Percentiles rank a stretch among this genome's conserved stretches.
Conservation (phyloP, 176 grass and related monocot species). For the Pharus latifolius region DNA sequence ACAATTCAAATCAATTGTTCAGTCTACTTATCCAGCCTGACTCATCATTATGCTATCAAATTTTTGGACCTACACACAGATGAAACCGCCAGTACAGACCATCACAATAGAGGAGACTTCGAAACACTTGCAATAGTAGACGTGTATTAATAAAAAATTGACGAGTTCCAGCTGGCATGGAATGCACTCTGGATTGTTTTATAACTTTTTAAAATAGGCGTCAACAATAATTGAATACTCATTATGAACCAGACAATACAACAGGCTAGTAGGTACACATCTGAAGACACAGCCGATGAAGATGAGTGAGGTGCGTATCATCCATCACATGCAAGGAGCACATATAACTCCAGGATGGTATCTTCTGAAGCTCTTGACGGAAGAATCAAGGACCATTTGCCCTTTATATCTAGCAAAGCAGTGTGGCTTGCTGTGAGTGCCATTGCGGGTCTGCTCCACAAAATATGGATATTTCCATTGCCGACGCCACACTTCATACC, state of each 20-base stretch:
- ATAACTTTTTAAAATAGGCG: not conserved
- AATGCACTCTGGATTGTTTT: slow-evolving; percentile 17
- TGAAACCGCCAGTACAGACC: too few species aligned
- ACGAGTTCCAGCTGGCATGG: slow-evolving; percentile 15
- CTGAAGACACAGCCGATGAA: not conserved
- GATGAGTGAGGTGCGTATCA: not conserved
- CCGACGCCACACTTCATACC: not conserved
- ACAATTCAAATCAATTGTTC: too few species aligned
- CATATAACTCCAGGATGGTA: not conserved
- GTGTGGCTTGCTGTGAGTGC: not conserved
- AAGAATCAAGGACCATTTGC: not conserved
- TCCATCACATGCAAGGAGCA: too few species aligned
- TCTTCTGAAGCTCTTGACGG: not conserved
- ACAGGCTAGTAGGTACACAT: slow-evolving; percentile 20
- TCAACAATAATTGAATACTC: not conserved
- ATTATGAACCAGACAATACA: slow-evolving; percentile 11
- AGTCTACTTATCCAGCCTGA: too few species aligned
- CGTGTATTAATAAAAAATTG: slow-evolving; percentile 14
- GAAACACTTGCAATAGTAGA: not conserved
- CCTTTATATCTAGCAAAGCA: slow-evolving; percentile 8
- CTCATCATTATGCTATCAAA: too few species aligned
- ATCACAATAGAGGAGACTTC: not conserved
- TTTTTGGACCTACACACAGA: too few species aligned
- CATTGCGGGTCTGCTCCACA: not conserved
- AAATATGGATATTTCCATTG: not conserved